Base-by-base conservation (phyloP, 768 basidiomycete species). In the Pilatotrama ljubarskyi region DNA sequence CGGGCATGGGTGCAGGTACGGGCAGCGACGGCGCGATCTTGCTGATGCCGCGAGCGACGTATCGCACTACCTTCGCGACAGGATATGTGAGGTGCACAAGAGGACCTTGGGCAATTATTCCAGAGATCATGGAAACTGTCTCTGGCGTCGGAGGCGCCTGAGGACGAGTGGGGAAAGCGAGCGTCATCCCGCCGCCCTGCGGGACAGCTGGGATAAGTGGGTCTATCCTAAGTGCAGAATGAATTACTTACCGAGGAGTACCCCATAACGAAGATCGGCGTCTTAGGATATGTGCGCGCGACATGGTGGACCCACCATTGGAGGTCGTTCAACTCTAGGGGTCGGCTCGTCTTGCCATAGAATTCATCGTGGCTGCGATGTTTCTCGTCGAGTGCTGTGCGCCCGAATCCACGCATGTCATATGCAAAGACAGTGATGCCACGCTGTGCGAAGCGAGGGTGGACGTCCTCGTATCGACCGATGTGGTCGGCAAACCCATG, bases 401-500 rank as follows among this genome's bases (percentile, higher is more conserved):
- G 76, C 0, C 91, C 91, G 63, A 86, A 92, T 0, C 90, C 90
- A 42, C 91, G 84, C 70, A 88, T 84, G 76, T 91, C 90, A 64
- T 80, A 86, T 0, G 88, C 74, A 64, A 91, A 90, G 38, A 91
- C 77, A 18, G 80, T 80, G 55, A 91, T 76, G 1, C 79, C 83
- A 40, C 73, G 76, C 18, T 78, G 73, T 3, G 83, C 74, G 59
- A 84, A 78, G 2, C 73, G 63, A 5, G 79, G 76, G 65, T 90
- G 90, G 60, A 84, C 80, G 55, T 85, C 77, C 11, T 82, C 75
- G 65, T 90, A 90, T 38, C 89, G 83, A 9, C 77, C 83, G 42
- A 87, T 73, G 65, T 91, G 89, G 60, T 91, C 89, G 20, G 78
- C 81, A 65, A 90, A 91, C n/a, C 90, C 90, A 65, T 91, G 90